Evolutionary conservation across 2,329 filamentous ascomycete species (phyloP).

Genomic region (Stylonectria norvegica): DNA sequence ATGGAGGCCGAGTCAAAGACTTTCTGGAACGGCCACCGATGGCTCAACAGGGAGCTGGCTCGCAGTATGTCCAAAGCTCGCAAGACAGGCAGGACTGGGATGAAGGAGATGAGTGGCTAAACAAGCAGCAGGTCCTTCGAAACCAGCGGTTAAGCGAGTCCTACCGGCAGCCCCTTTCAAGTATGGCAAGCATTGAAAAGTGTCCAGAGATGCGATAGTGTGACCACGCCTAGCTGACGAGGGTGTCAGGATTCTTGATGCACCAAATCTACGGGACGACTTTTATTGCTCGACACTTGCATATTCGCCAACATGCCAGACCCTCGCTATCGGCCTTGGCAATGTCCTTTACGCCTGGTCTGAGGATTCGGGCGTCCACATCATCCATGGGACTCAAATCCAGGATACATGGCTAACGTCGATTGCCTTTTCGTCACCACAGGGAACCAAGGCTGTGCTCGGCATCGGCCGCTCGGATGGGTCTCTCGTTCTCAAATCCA

Average conservation of each 20-base stretch:
- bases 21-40: constrained; percentile 25
- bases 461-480: constrained; percentile 81
- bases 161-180: constrained; percentile 76
- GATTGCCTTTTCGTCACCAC: constrained; percentile 80
- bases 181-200: constrained; percentile 47
- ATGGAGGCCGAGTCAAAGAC: constrained; percentile 15
- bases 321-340: constrained; percentile 79
- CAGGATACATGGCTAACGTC: constrained; percentile 65
- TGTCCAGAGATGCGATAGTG: neutral
- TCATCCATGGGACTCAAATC: constrained; percentile 33
- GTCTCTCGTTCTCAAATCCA: constrained; percentile 72
- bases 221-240: constrained; percentile 34
- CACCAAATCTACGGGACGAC: constrained; percentile 84
- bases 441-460: constrained; percentile 74
- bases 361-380: constrained; percentile 63
- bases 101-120: neutral
- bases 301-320: constrained; percentile 71
- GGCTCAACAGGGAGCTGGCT: constrained; percentile 17
- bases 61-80: constrained; percentile 7
- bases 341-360: constrained; percentile 86
- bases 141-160: constrained; percentile 30
- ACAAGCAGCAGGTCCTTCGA: constrained; percentile 13
- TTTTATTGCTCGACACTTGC: constrained; percentile 92
- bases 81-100: constrained; percentile 7
- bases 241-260: constrained; percentile 69